Evolutionary conservation across 345 rosid species (phyloP).

Genomic region (Arabis hirsuta): DNA sequence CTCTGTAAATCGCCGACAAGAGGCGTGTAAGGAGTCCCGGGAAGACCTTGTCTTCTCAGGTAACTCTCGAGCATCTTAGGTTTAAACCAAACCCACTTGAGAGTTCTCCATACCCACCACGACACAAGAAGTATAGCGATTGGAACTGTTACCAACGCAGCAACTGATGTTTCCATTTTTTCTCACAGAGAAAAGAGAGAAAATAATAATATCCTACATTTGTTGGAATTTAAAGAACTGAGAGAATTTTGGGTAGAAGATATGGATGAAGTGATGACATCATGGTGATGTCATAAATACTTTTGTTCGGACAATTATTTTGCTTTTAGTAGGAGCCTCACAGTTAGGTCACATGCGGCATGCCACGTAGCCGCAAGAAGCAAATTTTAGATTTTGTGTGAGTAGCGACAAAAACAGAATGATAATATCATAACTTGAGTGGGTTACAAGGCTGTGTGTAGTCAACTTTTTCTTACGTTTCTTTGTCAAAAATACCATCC

Average conservation of each 20-base stretch:
- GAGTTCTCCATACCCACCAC: conserved; percentile 36
- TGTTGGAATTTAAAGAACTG: not conserved
- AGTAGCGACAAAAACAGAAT: not conserved
- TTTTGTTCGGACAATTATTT: not conserved
- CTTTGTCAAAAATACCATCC: not conserved
- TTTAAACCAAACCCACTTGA: conserved; percentile 42
- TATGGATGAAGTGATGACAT: conserved; percentile 14
- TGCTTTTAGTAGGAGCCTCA: not conserved
- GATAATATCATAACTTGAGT: not conserved
- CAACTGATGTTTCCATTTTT: conserved; percentile 20
- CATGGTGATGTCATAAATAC: conserved; percentile 10
- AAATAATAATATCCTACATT: not conserved
- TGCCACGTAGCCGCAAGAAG: not conserved
- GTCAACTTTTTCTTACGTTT: not conserved
- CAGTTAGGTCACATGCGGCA: not conserved
- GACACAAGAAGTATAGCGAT: conserved; percentile 1
- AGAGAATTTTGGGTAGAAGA: conserved; percentile 1
- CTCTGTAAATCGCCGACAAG: conserved; percentile 38
- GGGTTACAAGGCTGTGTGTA: not conserved
- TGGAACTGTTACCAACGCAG: not conserved
- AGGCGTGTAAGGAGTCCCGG: conserved; percentile 44
- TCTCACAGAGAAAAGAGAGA: not conserved
- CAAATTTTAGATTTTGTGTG: not conserved
- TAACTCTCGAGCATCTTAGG: conserved; percentile 43
- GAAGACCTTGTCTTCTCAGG: conserved; percentile 42